Percentiles rank a stretch among this genome's conserved stretches.
These are phyloP conservation scores for Marasmius sp. DNA, from an alignment of 1,284 basidiomycete genomes.

Conservation along the genomic window DNA sequence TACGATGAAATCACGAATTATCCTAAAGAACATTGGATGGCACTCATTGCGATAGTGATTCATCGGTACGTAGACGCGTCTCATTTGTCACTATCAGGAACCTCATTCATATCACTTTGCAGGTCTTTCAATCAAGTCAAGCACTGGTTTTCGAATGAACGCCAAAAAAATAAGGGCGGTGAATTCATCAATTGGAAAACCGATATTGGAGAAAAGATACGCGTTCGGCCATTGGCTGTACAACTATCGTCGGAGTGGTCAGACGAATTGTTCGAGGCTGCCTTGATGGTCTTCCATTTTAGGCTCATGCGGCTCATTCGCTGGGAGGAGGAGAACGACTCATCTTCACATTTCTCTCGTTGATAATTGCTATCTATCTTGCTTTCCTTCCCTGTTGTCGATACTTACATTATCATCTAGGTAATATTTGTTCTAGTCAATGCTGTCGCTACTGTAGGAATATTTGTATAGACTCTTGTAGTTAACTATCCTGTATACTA, in stretches of 20 bases:
- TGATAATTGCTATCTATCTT: background rate
- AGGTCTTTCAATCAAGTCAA: slow-evolving; percentile 58
- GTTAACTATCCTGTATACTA: background rate
- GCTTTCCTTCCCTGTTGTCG: background rate
- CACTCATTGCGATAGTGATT: slow-evolving; percentile 47
- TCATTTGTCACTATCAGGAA: background rate
- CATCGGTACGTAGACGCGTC: slow-evolving; percentile 35
- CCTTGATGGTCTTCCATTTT: slow-evolving; percentile 26
- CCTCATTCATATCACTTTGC: slow-evolving; percentile 13
- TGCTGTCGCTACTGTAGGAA: background rate
- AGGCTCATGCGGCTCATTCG: background rate
- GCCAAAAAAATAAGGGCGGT: slow-evolving; percentile 38
- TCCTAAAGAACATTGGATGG: slow-evolving; percentile 56
- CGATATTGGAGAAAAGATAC: slow-evolving; percentile 45
- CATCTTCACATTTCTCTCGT: background rate
- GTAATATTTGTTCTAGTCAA: background rate
- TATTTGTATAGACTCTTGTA: background rate
- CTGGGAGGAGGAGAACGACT: slow-evolving; percentile 1
- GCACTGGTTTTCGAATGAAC: slow-evolving; percentile 62
- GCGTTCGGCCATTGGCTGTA: slow-evolving; percentile 44
- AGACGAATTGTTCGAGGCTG: slow-evolving; percentile 55
- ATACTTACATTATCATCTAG: background rate
- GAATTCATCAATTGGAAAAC: slow-evolving; percentile 31
- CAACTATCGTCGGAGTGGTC: slow-evolving; percentile 50
- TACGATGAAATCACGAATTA: slow-evolving; percentile 61